Base-by-base conservation (phyloP, 768 basidiomycete genomes). In the Saitozyma podzolica region DNA sequence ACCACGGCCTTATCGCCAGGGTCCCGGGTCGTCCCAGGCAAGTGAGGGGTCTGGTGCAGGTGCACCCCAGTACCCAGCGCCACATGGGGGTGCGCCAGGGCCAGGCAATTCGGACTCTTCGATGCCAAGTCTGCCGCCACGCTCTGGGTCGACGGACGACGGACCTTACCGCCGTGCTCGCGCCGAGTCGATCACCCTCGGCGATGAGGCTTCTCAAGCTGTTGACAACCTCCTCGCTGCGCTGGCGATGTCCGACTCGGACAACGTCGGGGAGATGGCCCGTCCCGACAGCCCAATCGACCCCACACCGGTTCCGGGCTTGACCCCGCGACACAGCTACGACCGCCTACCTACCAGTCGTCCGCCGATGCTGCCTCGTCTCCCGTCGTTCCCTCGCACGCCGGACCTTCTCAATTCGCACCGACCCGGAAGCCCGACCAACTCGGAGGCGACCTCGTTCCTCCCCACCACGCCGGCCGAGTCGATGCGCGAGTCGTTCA, bases 181-280 rank as follows among this genome's bases (percentile, higher is more conserved):
- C 20, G 67, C 58, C 8, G 67, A 66, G 37, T 68, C 67, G 11
- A 37, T 66, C 29, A 68, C 67, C 29, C 58, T 72, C 13, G 62
- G 48, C 9, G 52, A 54, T 17, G 60, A 66, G 11, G 54, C 58
- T 6, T 45, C 37, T 7, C 40, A 60, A 19, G 49, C 63, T 14
- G 59, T 65, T 19, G 40, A 64, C 29, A 54, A 57, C 29, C 66
- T 67, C 10, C 45, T 70, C 16, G 63, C 54, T 20, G 66, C 59
- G 0, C 49, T 65, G 16, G 41, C 39, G 13, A 29, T 61, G 16
- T 37, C 37, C 42, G 58, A 63, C 43, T 16, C 11, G 17, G 48
- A 41, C n/a, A 19, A 14, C 13, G 50, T 11, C 20, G 48, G 8
- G 3, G 49, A 59, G 39, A 19, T 56, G 14, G 42, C 56, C 10